Base-by-base conservation (phyloP, 2,329 filamentous ascomycete species). In the Trichophyton benhamiae region DNA sequence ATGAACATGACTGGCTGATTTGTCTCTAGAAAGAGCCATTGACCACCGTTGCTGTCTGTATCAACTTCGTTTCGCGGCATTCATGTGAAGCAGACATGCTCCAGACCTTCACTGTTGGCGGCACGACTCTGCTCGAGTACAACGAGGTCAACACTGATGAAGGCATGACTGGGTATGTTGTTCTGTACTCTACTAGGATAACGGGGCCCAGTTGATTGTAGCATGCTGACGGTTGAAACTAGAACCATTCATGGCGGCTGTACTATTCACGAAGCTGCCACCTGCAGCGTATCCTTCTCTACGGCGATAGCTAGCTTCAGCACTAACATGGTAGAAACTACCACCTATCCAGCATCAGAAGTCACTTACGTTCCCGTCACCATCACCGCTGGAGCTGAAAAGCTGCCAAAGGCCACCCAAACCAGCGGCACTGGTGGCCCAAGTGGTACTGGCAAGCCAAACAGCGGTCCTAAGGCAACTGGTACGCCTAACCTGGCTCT, bases 321-420 rank as follows among this genome's bases (percentile, higher is more conserved):
- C 22, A 53, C 49, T 3, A 30, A 11, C 7, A 15, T 25, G 6
- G 22, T 8, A n/a, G 13, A 41, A 3, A 41, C 55, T 22, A 9
- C n/a, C 15, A 58, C 36, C 20, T 13, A 22, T 13, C 8, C 36
- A 3, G 55, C 30, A 17, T 53, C 20, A 15, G 46, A 22, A 20
- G n/a, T 55, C 9, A 41, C 27, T 13, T 25, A 25, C 17, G 13
- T 8, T 4, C 60, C 63, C 20, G 61, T 63, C n/a, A n/a, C 38
- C 13, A 52, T 64, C 27, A 64, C 61, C 1, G 59, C 59, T 13
- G 63, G 63, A 53, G 61, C 59, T 7, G 63, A 63, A 42, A 63
- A 64, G n/a, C 33, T 64, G 25, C 0, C 30, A 1, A 5, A 15
- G 15, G 42, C 22, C 44, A 38, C 55, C 5, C 17, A 22, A 9